These are phyloP conservation scores for Daldinia caldariorum DNA, from an alignment of 495 filamentous ascomycete genomes.

Conservation along the genomic window DNA sequence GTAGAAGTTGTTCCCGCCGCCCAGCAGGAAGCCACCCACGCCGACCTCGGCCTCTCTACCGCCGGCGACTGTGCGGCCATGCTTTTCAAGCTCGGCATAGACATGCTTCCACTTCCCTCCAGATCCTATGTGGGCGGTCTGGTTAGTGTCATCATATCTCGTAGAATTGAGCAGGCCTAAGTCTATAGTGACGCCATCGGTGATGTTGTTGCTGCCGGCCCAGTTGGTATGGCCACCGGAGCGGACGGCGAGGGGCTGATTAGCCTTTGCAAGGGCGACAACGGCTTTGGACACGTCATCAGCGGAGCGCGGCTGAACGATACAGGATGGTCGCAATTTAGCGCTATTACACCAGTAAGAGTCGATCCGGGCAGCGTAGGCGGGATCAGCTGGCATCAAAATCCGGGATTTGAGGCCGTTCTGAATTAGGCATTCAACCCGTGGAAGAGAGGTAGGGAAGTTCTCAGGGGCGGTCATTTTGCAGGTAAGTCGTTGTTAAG, in stretches of 20 bases:
- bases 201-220: conserved; percentile 59
- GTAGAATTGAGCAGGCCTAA: conserved; percentile 59
- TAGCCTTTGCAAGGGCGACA: not conserved
- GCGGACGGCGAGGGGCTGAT: conserved; percentile 28
- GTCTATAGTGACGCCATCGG: conserved; percentile 66
- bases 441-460: no score
- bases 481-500: no score
- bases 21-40: conserved; percentile 66
- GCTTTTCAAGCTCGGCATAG: conserved; percentile 17
- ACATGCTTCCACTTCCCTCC: conserved; percentile 43
- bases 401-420: no score
- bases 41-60: conserved; percentile 65
- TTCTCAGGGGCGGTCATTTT: no score
- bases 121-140: conserved; percentile 55
- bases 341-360: conserved; percentile 8
- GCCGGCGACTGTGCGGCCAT: conserved; percentile 61
- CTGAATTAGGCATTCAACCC: no score
- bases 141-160: conserved; percentile 47
- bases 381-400: no score
- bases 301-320: conserved; percentile 48
- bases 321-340: conserved; percentile 40
- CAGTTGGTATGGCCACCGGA: conserved; percentile 65
- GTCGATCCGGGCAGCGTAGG: conserved; percentile 13
- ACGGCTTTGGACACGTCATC: conserved; percentile 47
- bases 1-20: conserved; percentile 65